Percentiles rank a stretch among this genome's conserved stretches.
These are phyloP conservation scores for Trichosanthes cucumerina DNA, from an alignment of 306 rosid genomes.

Conservation along the genomic window DNA sequence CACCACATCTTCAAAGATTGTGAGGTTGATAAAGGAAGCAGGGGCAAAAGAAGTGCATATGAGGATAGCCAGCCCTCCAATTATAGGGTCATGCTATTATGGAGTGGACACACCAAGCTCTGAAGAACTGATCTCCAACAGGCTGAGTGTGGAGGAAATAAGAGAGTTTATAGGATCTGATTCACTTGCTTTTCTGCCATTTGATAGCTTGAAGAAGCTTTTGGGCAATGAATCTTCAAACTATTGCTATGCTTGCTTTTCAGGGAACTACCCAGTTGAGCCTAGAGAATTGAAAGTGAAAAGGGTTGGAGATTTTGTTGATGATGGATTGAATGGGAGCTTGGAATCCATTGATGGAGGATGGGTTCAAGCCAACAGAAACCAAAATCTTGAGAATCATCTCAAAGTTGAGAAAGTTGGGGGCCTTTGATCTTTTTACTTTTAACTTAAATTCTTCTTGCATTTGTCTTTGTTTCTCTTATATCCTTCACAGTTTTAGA, in stretches of 20 bases:
- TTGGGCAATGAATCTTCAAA: slow-evolving; percentile 41
- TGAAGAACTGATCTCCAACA: slow-evolving; percentile 84
- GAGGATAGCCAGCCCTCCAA: slow-evolving; percentile 96
- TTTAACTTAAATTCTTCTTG: not conserved
- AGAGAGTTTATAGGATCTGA: slow-evolving; percentile 77
- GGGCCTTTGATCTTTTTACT: slow-evolving; percentile 5
- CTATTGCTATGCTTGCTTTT: slow-evolving; percentile 83
- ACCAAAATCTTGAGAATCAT: not conserved
- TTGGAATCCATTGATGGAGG: slow-evolving; percentile 73
- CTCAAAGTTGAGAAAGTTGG: slow-evolving; percentile 20
- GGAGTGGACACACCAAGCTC: slow-evolving; percentile 97
- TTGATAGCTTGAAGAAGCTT: slow-evolving; percentile 48
- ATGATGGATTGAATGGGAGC: slow-evolving; percentile 84
- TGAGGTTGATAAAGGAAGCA: slow-evolving; percentile 78
- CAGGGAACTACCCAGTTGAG: slow-evolving; percentile 91
- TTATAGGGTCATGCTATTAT: slow-evolving; percentile 79
- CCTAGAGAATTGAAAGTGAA: slow-evolving; percentile 77
- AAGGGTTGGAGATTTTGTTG: slow-evolving; percentile 79
- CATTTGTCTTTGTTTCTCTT: not conserved
- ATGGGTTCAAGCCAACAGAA: slow-evolving; percentile 60
- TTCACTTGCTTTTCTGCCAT: slow-evolving; percentile 80
- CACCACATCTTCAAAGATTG: slow-evolving; percentile 86
- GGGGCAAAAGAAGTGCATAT: slow-evolving; percentile 97
- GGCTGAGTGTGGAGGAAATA: slow-evolving; percentile 78
- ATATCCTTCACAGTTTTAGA: not conserved